Evolutionary conservation across 768 basidiomycete species (phyloP).

Genomic region (Cystoderma amianthinum): DNA sequence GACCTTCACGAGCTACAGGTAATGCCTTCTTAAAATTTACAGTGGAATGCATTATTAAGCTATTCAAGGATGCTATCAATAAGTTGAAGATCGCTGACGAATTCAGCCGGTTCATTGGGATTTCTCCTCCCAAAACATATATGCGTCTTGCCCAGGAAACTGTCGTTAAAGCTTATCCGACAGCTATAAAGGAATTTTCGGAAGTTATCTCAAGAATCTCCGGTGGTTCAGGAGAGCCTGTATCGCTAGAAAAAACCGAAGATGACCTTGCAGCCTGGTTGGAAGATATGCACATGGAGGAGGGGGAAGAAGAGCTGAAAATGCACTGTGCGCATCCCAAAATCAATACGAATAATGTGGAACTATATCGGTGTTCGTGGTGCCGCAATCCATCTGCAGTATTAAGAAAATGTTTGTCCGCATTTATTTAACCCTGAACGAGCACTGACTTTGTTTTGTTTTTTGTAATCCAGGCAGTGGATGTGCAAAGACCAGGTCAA

Average conservation of each 20-base stretch:
- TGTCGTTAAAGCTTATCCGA: constrained; percentile 37
- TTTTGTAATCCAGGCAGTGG: constrained; percentile 11
- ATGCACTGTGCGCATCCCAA: constrained; percentile 31
- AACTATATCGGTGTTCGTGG: constrained; percentile 55
- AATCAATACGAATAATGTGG: constrained; percentile 40
- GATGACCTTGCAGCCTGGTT: constrained; percentile 58
- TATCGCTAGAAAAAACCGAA: constrained; percentile 32
- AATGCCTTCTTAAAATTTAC: too few species aligned
- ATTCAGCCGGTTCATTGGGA: constrained; percentile 38
- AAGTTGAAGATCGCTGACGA: constrained; percentile 48
- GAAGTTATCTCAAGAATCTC: constrained; percentile 29
- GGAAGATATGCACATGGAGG: constrained; percentile 35
- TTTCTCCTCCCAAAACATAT: constrained; percentile 40
- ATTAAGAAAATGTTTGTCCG: constrained; percentile 36
- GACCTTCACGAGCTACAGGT: constrained; percentile 50
- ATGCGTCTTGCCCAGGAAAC: constrained; percentile 45
- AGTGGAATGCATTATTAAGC: too few species aligned
- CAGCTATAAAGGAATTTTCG: constrained; percentile 41
- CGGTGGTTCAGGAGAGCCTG: constrained; percentile 14
- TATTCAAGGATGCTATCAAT: constrained; percentile 21
- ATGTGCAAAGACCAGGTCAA: constrained; percentile 17
- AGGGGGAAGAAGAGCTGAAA: constrained; percentile 18
- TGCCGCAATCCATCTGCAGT: constrained; percentile 58
- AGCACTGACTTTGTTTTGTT: not conserved
- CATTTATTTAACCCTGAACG: not conserved